Evolutionary conservation across 768 basidiomycete genomes (phyloP).

Genomic region (Hysterangium stoloniferum): DNA sequence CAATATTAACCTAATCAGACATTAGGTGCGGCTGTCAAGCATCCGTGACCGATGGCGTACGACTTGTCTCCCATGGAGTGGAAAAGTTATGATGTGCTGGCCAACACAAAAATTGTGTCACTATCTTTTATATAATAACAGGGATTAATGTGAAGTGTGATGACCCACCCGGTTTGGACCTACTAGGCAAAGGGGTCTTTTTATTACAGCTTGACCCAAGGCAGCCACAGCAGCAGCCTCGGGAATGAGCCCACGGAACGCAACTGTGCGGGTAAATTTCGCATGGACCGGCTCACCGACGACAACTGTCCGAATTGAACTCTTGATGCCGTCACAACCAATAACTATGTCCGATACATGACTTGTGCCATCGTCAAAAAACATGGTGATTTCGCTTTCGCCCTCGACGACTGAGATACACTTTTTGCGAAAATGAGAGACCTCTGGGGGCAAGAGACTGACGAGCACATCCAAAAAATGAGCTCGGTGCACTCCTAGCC

Average conservation of each 20-base stretch:
- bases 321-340: constrained; percentile 40
- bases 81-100: constrained; percentile 50
- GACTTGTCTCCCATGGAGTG: constrained; percentile 34
- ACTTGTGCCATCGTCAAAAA: constrained; percentile 42
- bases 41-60: too few relatives aligned
- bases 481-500: constrained; percentile 42
- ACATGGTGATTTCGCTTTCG: constrained; percentile 20
- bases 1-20: constrained; percentile 36
- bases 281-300: constrained; percentile 18
- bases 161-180: constrained; percentile 37
- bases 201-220: constrained; percentile 34
- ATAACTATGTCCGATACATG: constrained; percentile 42
- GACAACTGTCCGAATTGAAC: constrained; percentile 32
- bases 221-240: constrained; percentile 29
- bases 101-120: not conserved
- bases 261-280: constrained; percentile 38
- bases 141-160: too few relatives aligned
- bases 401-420: constrained; percentile 28
- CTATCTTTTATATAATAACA: constrained; percentile 4
- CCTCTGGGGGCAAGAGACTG: constrained; percentile 32
- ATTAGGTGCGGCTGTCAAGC: too few relatives aligned
- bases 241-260: constrained; percentile 43
- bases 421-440: constrained; percentile 44
- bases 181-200: constrained; percentile 34
- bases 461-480: constrained; percentile 42